Conservation (phyloP, 2,329 filamentous ascomycete species). For the Xylariaceae sp. region DNA sequence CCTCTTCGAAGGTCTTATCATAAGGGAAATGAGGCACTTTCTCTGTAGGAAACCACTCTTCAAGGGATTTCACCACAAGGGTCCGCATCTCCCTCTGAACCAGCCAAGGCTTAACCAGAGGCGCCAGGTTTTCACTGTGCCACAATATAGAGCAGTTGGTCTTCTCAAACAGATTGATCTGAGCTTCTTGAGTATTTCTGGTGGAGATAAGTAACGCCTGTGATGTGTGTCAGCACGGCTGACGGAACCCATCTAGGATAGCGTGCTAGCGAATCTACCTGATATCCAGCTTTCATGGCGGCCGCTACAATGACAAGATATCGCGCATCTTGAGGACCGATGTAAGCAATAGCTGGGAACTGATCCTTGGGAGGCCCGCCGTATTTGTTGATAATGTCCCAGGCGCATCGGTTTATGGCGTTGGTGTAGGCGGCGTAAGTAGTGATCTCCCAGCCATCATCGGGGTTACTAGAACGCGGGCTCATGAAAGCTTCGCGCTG, state of each 20-base stretch:
- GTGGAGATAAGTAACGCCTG: conserved; percentile 13
- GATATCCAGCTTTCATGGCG: conserved; percentile 21
- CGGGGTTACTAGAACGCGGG: conserved; percentile 30
- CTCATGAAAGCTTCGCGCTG: conserved; percentile 29
- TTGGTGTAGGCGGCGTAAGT: conserved; percentile 33
- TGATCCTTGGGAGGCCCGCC: conserved; percentile 19
- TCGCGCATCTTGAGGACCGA: conserved; percentile 33
- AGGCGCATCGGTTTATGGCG: conserved; percentile 35
- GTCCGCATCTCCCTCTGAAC: conserved; percentile 36
- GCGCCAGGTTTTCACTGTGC: conserved; percentile 28
- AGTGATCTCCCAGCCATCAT: conserved; percentile 35
- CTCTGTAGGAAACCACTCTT: conserved; percentile 34
- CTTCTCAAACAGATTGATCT: conserved; percentile 40
- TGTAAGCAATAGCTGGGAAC: conserved; percentile 39
- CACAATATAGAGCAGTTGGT: conserved; percentile 39
- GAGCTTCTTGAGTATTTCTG: conserved; percentile 32
- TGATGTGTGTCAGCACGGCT: conserved; percentile 7
- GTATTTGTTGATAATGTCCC: conserved; percentile 27
- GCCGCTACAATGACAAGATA: conserved; percentile 17
- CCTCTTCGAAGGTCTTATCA: conserved; percentile 39
- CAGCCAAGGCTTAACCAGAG: conserved; percentile 34
- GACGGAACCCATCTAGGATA: too few species aligned
- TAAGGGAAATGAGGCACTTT: conserved; percentile 35
- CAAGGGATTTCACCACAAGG: conserved; percentile 29
- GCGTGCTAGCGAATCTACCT: conserved; percentile 29